Evolutionary conservation across 2,329 filamentous ascomycete species (phyloP), one percentile per base, ranked within the genome.

Genomic region (Zasmidium angulare): DNA sequence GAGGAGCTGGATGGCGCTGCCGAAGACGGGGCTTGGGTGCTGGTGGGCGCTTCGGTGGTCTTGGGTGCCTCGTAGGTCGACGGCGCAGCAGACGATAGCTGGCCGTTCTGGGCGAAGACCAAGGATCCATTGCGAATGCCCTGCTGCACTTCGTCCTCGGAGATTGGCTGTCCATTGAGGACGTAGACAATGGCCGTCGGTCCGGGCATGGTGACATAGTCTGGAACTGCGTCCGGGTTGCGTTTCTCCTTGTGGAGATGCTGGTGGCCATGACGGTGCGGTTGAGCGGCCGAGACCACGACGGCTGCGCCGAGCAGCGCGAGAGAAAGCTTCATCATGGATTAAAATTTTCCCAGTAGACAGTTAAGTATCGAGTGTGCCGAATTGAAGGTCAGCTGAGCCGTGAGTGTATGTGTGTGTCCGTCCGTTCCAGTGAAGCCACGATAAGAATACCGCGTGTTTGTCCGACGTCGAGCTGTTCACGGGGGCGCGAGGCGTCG

Each of bases 121-220:
- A 85, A 72, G 50, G 84, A 83, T 54, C 91, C 89, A 62, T 88
- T 83, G 58, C 82, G 77, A 67, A 98, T 82, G 64, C 91, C 91
- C 56, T 84, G 73, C 77, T 88, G 82, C 55, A 91, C 91, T 61
- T 91, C 83, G 0, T 83, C 76, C 61, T 83, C 76, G 55, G 80
- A 79, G 66, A 96, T 82, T 31, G 78, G 63, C 70, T 86, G 68
- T 61, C 87, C 88, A 61, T 89, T 84, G 55, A 93, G 79, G 72
- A 88, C 82, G 77, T 93, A 97, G 58, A 88, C 83, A 57, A 87
- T 85, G 66, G 87, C 83, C 53, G 85, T 87, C 29, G 87, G 82
- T 46, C 82, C 84, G 46, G 82, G 78, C 53, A 87, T 82, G 56
- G 83, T 81, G 55, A 85, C 82, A 58, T 65, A 61, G 46, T 81